Base-by-base conservation (phyloP, 2,329 filamentous ascomycete genomes). In the Apiospora malaysiana region DNA sequence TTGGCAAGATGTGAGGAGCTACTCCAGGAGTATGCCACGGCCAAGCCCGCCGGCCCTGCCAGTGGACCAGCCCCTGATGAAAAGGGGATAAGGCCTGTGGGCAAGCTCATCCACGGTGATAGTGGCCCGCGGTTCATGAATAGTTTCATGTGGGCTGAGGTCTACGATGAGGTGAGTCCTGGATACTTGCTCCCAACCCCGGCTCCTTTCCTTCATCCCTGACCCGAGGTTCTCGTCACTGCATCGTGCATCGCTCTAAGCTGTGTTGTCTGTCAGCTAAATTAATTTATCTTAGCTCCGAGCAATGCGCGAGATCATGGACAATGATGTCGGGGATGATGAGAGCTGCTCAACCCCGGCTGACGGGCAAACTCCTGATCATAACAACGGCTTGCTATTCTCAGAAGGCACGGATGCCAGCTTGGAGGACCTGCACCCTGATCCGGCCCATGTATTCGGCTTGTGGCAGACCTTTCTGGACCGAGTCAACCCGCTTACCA, bases 381-480 rank as follows among this genome's bases (percentile, higher is more conserved):
- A 86, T 70, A 85, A 88, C 66, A 82, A 84, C 25, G 86, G 87
- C 47, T 77, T 90, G 7, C 73, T 90, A 14, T 80, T 89, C 68
- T 81, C 82, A 43, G 83, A 85, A 69, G 77, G 82, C 42, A 79
- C 81, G 1, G 77, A 80, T 7, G 77, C 79, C 32, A 83, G 79
- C 63, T 75, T 83, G 18, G 83, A 86, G 69, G 84, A 86, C 18
- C 81, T 92, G 77, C 90, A 92, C 74, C 93, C 93, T 0, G 83
- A 89, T 5, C 87, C 90, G 0, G 85, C 89, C 16, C 89, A 93
- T 45, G 88, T 93, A 37, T 90, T 93, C 76, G 86, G 87, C 68
- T 85, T 95, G 6, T 95, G 93, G 93, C 91, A 94, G 78, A 84
- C 89, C 10, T 94, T 91, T 74, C 82, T 94, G 7, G 90, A 93